A percentile compares a stretch with the other conserved stretches of the same genome.
phyloP scores from a whole-genome alignment of 768 basidiomycete genomes.

The Termitomyces bulborhizus region DNA sequence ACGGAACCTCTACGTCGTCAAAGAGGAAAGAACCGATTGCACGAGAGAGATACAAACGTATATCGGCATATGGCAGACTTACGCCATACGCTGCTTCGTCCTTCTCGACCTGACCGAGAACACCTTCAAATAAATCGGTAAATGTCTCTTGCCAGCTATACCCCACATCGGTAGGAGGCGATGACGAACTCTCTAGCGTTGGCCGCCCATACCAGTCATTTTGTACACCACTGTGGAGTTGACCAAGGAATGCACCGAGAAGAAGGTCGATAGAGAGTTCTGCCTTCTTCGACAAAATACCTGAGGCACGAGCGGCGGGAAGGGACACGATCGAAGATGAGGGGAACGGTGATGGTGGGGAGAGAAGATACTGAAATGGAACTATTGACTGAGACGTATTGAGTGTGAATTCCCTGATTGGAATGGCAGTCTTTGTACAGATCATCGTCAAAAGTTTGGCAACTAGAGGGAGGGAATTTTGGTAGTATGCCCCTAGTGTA shows the following conservation, averaged over 20 bases:
- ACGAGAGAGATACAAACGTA: slow-evolving; percentile 50
- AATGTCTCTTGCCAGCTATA: slow-evolving; percentile 80
- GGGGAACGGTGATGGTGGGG: slow-evolving; percentile 30
- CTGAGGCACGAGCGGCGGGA: slow-evolving; percentile 28
- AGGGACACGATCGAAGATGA: slow-evolving; percentile 31
- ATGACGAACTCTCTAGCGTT: slow-evolving; percentile 9
- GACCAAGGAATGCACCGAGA: slow-evolving; percentile 53
- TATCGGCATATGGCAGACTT: slow-evolving; percentile 31
- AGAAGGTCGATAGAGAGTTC: slow-evolving; percentile 47
- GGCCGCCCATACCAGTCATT: slow-evolving; percentile 74
- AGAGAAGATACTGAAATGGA: slow-evolving; percentile 50
- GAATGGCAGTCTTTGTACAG: slow-evolving; percentile 38
- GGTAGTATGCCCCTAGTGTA: slow-evolving; percentile 17
- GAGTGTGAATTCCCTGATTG: slow-evolving; percentile 42
- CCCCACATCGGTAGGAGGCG: slow-evolving; percentile 28
- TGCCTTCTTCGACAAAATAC: slow-evolving; percentile 31
- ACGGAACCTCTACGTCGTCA: slow-evolving; percentile 70
- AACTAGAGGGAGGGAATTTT: slow-evolving; percentile 32
- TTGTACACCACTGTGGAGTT: slow-evolving; percentile 59
- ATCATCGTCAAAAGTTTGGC: slow-evolving; percentile 36
- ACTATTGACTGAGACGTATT: slow-evolving; percentile 39
- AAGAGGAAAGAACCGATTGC: slow-evolving; percentile 75
- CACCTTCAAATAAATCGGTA: slow-evolving; percentile 47
- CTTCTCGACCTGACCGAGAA: slow-evolving; percentile 39
- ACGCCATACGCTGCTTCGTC: slow-evolving; percentile 15